phyloP scores from a whole-genome alignment of 164 flowering plant species.

The Stephania japonica region DNA sequence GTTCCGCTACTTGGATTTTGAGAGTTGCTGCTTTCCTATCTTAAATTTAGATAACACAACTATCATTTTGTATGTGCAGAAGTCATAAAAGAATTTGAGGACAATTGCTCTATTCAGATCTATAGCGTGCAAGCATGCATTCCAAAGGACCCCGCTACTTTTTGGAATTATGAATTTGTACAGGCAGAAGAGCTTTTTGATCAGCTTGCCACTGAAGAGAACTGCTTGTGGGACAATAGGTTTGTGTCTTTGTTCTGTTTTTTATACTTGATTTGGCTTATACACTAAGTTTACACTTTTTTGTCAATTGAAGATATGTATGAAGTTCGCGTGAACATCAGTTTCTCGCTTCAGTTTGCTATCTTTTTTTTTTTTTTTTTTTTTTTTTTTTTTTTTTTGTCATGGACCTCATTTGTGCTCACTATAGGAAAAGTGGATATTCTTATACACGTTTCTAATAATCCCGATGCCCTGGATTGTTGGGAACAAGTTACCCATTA shows the following conservation, averaged over 20 bases:
- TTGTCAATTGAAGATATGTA: neutral
- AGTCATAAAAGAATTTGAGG: constrained; percentile 67
- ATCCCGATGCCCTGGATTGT: neutral
- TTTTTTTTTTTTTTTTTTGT: neutral
- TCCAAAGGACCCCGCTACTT: constrained; percentile 77
- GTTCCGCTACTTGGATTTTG: neutral
- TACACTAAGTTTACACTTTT: neutral
- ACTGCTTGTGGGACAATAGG: constrained; percentile 96
- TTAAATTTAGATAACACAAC: neutral
- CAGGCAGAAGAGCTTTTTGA: constrained; percentile 31
- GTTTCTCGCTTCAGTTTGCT: neutral
- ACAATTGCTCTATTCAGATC: constrained; percentile 69
- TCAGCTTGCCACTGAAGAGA: constrained; percentile 41
- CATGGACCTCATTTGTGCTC: neutral
- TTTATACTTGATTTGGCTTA: constrained; percentile 2
- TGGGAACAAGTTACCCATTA: neutral
- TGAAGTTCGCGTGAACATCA: neutral
- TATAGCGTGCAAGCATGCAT: constrained; percentile 87
- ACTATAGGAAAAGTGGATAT: no score
- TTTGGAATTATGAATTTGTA: constrained; percentile 32
- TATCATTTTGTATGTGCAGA: constrained; percentile 46
- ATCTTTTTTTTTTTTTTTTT: neutral
- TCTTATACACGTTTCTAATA: neutral
- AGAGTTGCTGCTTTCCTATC: neutral
- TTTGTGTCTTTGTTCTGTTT: constrained; percentile 12